phyloP scores from a whole-genome alignment of 2,329 filamentous ascomycete species.

The Colletotrichum orchidophilum region DNA sequence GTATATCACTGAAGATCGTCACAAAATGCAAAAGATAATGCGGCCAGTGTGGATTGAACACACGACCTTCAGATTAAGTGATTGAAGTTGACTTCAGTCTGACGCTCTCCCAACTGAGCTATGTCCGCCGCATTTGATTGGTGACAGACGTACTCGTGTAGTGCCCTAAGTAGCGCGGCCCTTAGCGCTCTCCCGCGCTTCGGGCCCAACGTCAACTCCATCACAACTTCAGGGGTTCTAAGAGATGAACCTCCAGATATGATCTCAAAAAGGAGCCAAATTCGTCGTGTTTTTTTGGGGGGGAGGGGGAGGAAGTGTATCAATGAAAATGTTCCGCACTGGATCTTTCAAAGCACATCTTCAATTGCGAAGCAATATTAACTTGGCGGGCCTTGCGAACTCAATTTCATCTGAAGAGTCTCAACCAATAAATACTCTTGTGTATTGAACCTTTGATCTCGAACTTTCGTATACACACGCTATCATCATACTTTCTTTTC shows the following conservation, averaged over 20 bases:
- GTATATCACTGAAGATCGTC: neutral
- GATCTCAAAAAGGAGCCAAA: no score
- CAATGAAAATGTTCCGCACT: no score
- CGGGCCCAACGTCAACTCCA: no score
- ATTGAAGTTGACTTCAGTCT: conserved; percentile 31
- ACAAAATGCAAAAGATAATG: neutral
- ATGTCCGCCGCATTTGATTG: conserved; percentile 24
- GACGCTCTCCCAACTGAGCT: conserved; percentile 32
- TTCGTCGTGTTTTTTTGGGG: no score
- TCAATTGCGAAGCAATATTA: neutral
- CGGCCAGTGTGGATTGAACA: conserved; percentile 31
- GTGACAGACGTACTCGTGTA: neutral
- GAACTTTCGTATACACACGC: neutral
- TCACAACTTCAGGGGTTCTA: no score
- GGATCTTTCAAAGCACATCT: neutral
- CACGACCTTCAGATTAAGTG: conserved; percentile 32
- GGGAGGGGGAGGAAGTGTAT: no score
- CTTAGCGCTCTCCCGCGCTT: no score
- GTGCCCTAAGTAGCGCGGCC: neutral
- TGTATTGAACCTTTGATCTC: neutral
- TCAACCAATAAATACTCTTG: neutral
- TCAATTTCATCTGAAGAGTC: no score
- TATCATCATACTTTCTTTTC: neutral
- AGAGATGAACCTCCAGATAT: no score
- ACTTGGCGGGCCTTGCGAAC: no score